phyloP scores from a whole-genome alignment of 2,329 filamentous ascomycete species.

The Exophiala sp. region DNA sequence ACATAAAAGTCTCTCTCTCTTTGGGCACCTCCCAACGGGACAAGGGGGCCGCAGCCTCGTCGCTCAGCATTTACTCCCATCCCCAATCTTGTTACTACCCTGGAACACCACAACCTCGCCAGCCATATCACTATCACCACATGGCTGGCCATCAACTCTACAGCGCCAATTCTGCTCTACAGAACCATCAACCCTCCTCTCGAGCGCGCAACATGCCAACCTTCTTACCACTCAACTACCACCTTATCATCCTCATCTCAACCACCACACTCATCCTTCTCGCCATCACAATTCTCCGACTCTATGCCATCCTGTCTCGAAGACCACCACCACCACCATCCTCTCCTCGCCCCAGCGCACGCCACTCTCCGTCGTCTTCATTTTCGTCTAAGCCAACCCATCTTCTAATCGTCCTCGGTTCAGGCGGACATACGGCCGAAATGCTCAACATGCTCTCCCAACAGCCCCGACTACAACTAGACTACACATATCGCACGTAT shows the following conservation, averaged over 20 bases:
- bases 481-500: slow-evolving; percentile 67
- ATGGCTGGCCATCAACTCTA: not conserved
- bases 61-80: not conserved
- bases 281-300: slow-evolving; percentile 21
- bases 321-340: slow-evolving; percentile 1
- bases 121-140: not conserved
- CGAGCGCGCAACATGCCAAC: slow-evolving; percentile 3
- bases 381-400: slow-evolving; percentile 54
- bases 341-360: too few species aligned
- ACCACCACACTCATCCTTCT: slow-evolving; percentile 12
- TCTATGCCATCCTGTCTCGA: slow-evolving; percentile 13
- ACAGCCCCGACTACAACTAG: slow-evolving; percentile 38
- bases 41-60: not conserved
- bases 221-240: slow-evolving; percentile 6
- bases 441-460: slow-evolving; percentile 79
- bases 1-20: too few species aligned
- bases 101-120: not conserved
- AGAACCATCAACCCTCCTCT: not conserved
- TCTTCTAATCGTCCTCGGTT: slow-evolving; percentile 77
- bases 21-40: too few species aligned
- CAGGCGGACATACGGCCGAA: slow-evolving; percentile 89
- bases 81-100: too few species aligned
- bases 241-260: slow-evolving; percentile 7
- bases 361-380: slow-evolving; percentile 1
- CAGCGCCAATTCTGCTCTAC: not conserved